phyloP scores from a whole-genome alignment of 2,329 filamentous ascomycete species.

The Boeremia lycopersici region DNA sequence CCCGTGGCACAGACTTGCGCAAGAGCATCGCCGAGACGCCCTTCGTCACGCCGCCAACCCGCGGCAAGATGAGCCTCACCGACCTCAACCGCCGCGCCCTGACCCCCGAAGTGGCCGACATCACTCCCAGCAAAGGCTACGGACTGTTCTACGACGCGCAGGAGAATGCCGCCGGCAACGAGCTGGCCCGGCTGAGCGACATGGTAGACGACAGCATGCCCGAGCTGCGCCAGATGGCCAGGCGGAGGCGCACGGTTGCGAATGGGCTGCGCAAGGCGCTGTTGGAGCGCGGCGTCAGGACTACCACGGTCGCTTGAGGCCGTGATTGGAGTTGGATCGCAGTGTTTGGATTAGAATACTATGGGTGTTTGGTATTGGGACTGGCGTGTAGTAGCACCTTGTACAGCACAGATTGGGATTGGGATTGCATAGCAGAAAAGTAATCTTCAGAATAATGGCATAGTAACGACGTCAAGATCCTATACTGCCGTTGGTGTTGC shows the following conservation, averaged over 20 bases:
- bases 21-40: slow-evolving; percentile 34
- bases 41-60: slow-evolving; percentile 47
- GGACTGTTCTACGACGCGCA: slow-evolving; percentile 45
- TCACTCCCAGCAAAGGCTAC: slow-evolving; percentile 39
- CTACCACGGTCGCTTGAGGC: slow-evolving; percentile 10
- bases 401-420: too few species aligned
- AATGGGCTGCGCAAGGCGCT: slow-evolving; percentile 47
- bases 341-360: too few species aligned
- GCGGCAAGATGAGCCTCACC: slow-evolving; percentile 38
- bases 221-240: slow-evolving; percentile 41
- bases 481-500: too few species aligned
- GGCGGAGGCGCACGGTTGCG: slow-evolving; percentile 48
- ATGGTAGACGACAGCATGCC: slow-evolving; percentile 50
- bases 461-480: too few species aligned
- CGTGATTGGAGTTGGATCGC: too few species aligned
- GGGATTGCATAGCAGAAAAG: too few species aligned
- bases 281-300: slow-evolving; percentile 40
- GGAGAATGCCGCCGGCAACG: slow-evolving; percentile 30
- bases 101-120: slow-evolving; percentile 37
- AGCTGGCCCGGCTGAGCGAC: slow-evolving; percentile 45
- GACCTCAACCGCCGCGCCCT: slow-evolving; percentile 38
- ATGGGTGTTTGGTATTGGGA: too few species aligned
- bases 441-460: too few species aligned
- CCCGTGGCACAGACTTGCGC: slow-evolving; percentile 22
- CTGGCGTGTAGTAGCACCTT: too few species aligned